phyloP scores from a whole-genome alignment of 148 eudicot species.

The Arctostaphylos glauca region DNA sequence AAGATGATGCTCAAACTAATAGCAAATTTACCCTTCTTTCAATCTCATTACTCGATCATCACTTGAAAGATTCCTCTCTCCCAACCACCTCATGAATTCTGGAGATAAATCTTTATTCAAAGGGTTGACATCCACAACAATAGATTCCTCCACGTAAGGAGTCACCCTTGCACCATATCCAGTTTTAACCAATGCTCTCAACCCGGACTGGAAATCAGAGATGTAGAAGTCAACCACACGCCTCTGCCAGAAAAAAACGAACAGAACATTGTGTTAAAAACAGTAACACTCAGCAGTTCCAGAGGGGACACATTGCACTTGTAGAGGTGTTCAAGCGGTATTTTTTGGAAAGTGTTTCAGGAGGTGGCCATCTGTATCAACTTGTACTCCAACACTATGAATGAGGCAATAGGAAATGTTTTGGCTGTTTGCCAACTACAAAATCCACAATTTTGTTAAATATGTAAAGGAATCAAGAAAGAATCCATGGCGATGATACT shows the following conservation, averaged over 20 bases:
- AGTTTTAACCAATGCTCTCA: conserved; percentile 91
- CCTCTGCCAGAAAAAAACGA: conserved; percentile 50
- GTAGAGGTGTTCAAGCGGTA: not conserved
- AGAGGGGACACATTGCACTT: not conserved
- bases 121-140: conserved; percentile 63
- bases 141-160: conserved; percentile 89
- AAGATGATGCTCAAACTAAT: not conserved
- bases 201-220: conserved; percentile 94
- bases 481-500: not conserved
- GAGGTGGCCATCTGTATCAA: not conserved
- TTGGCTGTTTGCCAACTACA: not conserved
- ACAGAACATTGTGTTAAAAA: not conserved
- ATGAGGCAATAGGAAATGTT: not conserved
- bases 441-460: not conserved
- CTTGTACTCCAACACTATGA: not conserved
- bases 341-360: not conserved
- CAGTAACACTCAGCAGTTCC: not conserved
- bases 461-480: not conserved
- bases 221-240: conserved; percentile 93
- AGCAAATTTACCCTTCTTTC: conserved; percentile 72
- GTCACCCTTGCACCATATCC: conserved; percentile 88
- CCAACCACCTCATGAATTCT: conserved; percentile 75
- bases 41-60: conserved; percentile 83
- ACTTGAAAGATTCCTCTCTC: conserved; percentile 71
- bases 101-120: conserved; percentile 70